phyloP scores from a whole-genome alignment of 2,329 filamentous ascomycete genomes.

The Lomentospora prolificans region DNA sequence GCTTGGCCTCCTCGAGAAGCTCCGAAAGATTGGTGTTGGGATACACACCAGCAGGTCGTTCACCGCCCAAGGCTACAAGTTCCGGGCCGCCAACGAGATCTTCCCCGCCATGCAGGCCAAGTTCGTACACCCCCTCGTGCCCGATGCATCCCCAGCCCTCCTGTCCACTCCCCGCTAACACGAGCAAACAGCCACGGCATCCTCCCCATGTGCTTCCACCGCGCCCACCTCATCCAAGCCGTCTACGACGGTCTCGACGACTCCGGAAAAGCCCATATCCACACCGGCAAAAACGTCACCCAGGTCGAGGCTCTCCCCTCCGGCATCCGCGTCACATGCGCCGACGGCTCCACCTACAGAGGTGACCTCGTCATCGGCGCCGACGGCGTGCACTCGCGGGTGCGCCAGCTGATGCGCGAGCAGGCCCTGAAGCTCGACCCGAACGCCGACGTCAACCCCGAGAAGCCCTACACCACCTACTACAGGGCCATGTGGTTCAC shows the following conservation, averaged over 20 bases:
- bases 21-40: conserved; percentile 12
- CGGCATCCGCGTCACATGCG: conserved; percentile 21
- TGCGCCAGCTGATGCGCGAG: conserved; percentile 12
- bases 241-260: conserved; percentile 14
- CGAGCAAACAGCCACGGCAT: conserved; percentile 14
- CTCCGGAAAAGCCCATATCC: conserved; percentile 10
- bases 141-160: neutral
- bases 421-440: neutral
- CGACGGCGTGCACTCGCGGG: conserved; percentile 30
- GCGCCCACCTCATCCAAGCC: conserved; percentile 13
- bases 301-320: conserved; percentile 10
- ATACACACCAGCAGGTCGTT: neutral
- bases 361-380: conserved; percentile 30
- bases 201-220: conserved; percentile 15
- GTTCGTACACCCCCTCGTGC: neutral
- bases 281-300: conserved; percentile 13
- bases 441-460: neutral
- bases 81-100: neutral
- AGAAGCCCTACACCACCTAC: neutral
- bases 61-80: neutral
- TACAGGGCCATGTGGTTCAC: conserved; percentile 2
- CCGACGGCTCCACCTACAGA: conserved; percentile 22
- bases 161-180: neutral
- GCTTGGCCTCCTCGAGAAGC: conserved; percentile 15
- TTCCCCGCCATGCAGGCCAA: neutral